A percentile compares a stretch with the other conserved stretches of the same genome.
Conservation (phyloP, 257 asterid species). For the Gynochthodes officinalis region DNA sequence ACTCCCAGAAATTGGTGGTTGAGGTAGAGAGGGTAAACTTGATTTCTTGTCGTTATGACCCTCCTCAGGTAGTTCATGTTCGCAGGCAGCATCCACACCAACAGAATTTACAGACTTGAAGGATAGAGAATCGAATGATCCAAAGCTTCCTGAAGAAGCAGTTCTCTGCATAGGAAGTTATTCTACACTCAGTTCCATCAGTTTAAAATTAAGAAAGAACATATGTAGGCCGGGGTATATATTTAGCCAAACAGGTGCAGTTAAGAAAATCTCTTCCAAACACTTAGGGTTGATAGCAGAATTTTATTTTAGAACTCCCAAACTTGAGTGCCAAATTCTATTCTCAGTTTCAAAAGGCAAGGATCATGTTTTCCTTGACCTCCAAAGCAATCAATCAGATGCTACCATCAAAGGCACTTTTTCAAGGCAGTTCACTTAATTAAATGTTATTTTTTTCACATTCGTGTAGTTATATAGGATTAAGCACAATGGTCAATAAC, state of each 20-base stretch:
- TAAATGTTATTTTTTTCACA: neutral
- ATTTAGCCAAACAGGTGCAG: too few relatives aligned
- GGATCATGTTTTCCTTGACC: neutral
- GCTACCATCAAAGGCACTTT: neutral
- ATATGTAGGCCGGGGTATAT: neutral
- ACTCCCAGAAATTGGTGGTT: slow-evolving; percentile 23
- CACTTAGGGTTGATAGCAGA: neutral
- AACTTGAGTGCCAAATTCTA: neutral
- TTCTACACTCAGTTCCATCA: slow-evolving; percentile 23
- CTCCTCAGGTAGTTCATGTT: slow-evolving; percentile 36
- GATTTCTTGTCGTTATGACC: slow-evolving; percentile 26
- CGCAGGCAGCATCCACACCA: slow-evolving; percentile 31
- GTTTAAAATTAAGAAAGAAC: neutral
- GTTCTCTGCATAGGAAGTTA: slow-evolving; percentile 48
- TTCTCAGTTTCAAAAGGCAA: neutral
- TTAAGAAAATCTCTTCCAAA: neutral
- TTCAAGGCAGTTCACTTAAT: neutral
- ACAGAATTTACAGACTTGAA: slow-evolving; percentile 29
- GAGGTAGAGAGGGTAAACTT: slow-evolving; percentile 34
- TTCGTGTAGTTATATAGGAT: neutral
- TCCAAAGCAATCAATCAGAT: neutral
- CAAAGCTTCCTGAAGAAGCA: slow-evolving; percentile 64
- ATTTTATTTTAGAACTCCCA: neutral
- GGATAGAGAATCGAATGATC: slow-evolving; percentile 51
- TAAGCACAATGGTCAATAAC: neutral